Base-by-base conservation (phyloP, 129 eudicot genomes). In the Saussurea involucrata region DNA sequence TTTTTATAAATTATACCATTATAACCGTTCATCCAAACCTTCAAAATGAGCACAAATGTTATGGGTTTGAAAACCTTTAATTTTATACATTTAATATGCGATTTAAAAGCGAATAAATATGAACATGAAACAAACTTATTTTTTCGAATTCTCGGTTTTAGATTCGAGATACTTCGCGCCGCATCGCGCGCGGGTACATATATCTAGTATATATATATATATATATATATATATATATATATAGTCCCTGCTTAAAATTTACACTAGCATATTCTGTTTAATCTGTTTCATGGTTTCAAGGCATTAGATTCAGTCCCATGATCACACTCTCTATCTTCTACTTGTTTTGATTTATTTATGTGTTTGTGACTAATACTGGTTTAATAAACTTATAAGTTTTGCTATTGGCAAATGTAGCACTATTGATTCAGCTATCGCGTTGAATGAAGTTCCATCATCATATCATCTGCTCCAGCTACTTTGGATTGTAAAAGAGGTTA, bases 401-500 rank as follows among this genome's bases (percentile, higher is more conserved):
- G 68, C 25, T 66, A 8, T 71, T 84, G 53, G 9, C 53, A 46
- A 24, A 76, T 75, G 75, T 73, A 84, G 87, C 61, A 32, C 82
- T 29, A 71, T 84, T 7, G 85, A 84, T 80, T 63, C 76, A 18
- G 85, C 87, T 46, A 69, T 84, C 18, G 85, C 82, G 2, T 40
- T 71, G 63, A 76, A 84, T 80, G 87, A 70, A 76, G 78, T 84
- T 80, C 87, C 87, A 10, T 65, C 69, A 55, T 75, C 81, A 71
- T 64, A 73, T 21, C 72, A 72, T 53, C 44, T 78, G 11, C 66
- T 44, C 34, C 79, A 76, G 72, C 27, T 84, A 29, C 73, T 66
- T 34, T 31, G 21, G 29, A 24, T 75, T 70, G 68, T 84, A 66
- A 64, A 58, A 64, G 79, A 80, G 84, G 87, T 80, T 76, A 71